Percentiles rank a stretch among this genome's conserved stretches.
Evolutionary conservation across 208 protist genomes (phyloP).

Genomic region (Chromosphaera perkinsii): DNA sequence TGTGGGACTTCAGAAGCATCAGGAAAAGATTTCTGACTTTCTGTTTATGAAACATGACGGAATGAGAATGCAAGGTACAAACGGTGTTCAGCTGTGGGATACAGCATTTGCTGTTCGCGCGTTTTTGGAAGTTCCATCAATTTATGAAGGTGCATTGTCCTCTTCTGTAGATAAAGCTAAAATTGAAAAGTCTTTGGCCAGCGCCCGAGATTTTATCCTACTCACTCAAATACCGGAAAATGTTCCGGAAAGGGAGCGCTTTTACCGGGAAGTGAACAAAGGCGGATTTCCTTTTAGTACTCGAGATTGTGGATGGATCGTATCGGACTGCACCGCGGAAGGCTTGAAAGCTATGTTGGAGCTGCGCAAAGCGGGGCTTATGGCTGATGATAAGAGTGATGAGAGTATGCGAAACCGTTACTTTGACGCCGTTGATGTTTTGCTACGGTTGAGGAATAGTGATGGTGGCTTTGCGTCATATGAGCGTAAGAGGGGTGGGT

Average conservation of each 20-base stretch:
- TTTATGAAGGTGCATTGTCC: conserved; percentile 35
- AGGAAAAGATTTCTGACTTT: conserved; percentile 84
- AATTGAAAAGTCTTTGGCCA: no score
- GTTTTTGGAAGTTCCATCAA: conserved; percentile 69
- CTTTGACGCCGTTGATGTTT: conserved; percentile 79
- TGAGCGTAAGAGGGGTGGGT: conserved; percentile 73
- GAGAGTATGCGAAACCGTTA: no score
- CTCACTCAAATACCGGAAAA: no score
- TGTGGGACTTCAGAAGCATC: conserved; percentile 73
- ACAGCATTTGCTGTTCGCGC: conserved; percentile 90
- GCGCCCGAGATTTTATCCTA: no score
- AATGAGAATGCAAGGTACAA: conserved; percentile 95
- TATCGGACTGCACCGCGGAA: conserved; percentile 85
- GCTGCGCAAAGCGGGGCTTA: no score
- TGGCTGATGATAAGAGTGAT: no score
- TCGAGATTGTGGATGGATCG: conserved; percentile 29
- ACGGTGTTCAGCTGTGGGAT: conserved; percentile 96
- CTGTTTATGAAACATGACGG: conserved; percentile 77
- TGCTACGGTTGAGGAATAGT: conserved; percentile 84
- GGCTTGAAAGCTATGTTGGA: conserved; percentile 81
- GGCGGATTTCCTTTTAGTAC: conserved; percentile 95
- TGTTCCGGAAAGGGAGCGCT: no score
- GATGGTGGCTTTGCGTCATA: conserved; percentile 90
- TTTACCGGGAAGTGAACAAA: no score
- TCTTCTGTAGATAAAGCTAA: no score